phyloP scores from a whole-genome alignment of 306 rosid species.

The Bauhinia variegata region DNA sequence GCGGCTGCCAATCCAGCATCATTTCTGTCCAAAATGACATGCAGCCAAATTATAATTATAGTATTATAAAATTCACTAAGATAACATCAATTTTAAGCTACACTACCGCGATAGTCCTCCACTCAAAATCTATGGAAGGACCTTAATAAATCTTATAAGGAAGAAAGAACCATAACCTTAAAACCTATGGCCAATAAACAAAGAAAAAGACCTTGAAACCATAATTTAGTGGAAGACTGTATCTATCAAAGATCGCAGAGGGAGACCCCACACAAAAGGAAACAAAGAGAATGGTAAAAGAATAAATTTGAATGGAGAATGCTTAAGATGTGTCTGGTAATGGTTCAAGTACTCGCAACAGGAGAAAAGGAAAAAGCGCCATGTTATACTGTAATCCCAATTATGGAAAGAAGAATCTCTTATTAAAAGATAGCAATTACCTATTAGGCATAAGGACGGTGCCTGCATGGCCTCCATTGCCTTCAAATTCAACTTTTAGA shows the following conservation, averaged over 20 bases:
- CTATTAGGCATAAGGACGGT: slow-evolving; percentile 93
- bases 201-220: not conserved
- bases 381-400: slow-evolving; percentile 5
- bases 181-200: slow-evolving; percentile 11
- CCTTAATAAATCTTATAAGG: slow-evolving; percentile 6
- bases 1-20: slow-evolving; percentile 98
- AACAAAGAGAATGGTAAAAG: not conserved
- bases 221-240: not conserved
- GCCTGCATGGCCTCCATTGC: slow-evolving; percentile 96
- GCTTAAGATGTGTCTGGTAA: not conserved
- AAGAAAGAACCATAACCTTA: slow-evolving; percentile 8
- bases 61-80: slow-evolving; percentile 5
- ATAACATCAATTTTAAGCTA: too few relatives aligned
- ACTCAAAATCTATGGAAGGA: slow-evolving; percentile 14
- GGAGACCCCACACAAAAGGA: not conserved
- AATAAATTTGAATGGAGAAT: not conserved
- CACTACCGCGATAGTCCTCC: not conserved
- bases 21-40: slow-evolving; percentile 59
- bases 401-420: not conserved
- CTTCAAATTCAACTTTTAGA: slow-evolving; percentile 85
- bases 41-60: slow-evolving; percentile 26
- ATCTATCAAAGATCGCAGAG: not conserved
- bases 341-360: slow-evolving; percentile 27
- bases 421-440: slow-evolving; percentile 45
- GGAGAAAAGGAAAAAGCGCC: slow-evolving; percentile 19